phyloP scores from a whole-genome alignment of 2,329 filamentous ascomycete genomes.

The Phoma sp. region DNA sequence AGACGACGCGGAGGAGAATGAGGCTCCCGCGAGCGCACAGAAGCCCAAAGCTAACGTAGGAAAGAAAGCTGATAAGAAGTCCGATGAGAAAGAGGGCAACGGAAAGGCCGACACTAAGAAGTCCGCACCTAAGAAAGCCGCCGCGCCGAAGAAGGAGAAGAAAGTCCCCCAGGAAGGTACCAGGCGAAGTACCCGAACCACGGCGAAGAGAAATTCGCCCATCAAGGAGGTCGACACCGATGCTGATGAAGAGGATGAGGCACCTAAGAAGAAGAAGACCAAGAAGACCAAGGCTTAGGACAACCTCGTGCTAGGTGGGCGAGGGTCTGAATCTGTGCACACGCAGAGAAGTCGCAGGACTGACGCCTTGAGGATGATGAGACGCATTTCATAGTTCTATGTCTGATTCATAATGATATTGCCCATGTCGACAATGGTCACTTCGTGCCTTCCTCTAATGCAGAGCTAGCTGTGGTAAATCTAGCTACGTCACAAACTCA shows the following conservation, averaged over 20 bases:
- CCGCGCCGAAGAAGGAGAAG: conserved; percentile 21
- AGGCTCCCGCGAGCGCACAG: conserved; percentile 27
- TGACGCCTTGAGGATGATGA: not conserved
- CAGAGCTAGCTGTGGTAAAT: not conserved
- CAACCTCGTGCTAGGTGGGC: not conserved
- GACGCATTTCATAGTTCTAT: not conserved
- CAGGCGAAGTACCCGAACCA: conserved; percentile 28
- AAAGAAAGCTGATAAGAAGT: conserved; percentile 24
- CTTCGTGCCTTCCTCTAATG: not conserved
- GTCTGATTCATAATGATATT: conserved; percentile 1
- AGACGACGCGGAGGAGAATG: conserved; percentile 20
- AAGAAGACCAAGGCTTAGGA: conserved; percentile 21
- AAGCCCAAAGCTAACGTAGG: conserved; percentile 33
- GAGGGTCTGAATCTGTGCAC: not conserved
- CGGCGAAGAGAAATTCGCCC: conserved; percentile 28
- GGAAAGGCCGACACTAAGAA: conserved; percentile 29
- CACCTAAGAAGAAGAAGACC: conserved; percentile 31
- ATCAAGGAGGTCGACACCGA: conserved; percentile 26
- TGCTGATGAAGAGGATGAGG: conserved; percentile 22
- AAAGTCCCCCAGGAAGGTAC: conserved; percentile 31
- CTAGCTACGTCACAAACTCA: not conserved
- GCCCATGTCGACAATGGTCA: not conserved
- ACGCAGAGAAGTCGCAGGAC: too few relatives aligned
- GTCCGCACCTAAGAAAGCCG: conserved; percentile 25
- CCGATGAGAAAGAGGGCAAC: conserved; percentile 22